These are phyloP conservation scores for Westerdykella ornata DNA, from an alignment of 2,329 filamentous ascomycete genomes.

Conservation along the genomic window DNA sequence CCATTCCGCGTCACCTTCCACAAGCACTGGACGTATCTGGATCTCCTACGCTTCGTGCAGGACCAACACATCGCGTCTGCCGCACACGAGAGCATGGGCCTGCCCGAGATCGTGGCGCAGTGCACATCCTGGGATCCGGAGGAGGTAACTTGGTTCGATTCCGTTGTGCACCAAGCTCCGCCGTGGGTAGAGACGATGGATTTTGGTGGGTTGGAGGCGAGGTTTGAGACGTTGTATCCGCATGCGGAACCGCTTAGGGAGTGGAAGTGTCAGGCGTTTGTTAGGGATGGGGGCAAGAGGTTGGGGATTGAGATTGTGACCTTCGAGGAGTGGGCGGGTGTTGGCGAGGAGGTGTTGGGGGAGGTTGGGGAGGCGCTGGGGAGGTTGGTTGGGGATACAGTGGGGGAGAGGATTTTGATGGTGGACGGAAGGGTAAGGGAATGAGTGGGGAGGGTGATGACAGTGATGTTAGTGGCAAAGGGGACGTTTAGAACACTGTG, in stretches of 20 bases:
- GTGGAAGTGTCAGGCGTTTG: constrained; percentile 58
- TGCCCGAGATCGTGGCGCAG: constrained; percentile 29
- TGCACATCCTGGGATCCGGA: constrained; percentile 30
- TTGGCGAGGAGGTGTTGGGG: constrained; percentile 48
- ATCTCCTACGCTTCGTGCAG: constrained; percentile 33
- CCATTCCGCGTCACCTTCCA: constrained; percentile 56
- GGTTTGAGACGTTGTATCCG: constrained; percentile 54
- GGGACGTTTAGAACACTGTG: too few species aligned
- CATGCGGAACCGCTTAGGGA: constrained; percentile 33
- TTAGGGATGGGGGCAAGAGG: constrained; percentile 43
- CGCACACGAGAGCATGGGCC: constrained; percentile 33
- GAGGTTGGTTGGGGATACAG: constrained; percentile 16
- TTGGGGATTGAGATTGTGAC: constrained; percentile 56
- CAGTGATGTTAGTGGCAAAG: too few species aligned
- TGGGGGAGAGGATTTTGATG: constrained; percentile 16
- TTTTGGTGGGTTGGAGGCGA: constrained; percentile 33
- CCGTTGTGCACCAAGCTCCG: constrained; percentile 37
- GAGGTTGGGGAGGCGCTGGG: constrained; percentile 32
- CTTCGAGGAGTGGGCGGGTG: constrained; percentile 49
- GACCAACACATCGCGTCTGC: constrained; percentile 30
- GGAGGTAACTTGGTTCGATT: constrained; percentile 31
- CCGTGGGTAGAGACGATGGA: constrained; percentile 53
- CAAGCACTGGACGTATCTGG: constrained; percentile 39
- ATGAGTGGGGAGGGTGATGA: too few species aligned
- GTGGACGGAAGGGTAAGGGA: too few species aligned